Percentiles rank a stretch among this genome's conserved stretches.
phyloP scores from a whole-genome alignment of 108 stramenopile genomes.

The Cyclostephanos tholiformis region DNA sequence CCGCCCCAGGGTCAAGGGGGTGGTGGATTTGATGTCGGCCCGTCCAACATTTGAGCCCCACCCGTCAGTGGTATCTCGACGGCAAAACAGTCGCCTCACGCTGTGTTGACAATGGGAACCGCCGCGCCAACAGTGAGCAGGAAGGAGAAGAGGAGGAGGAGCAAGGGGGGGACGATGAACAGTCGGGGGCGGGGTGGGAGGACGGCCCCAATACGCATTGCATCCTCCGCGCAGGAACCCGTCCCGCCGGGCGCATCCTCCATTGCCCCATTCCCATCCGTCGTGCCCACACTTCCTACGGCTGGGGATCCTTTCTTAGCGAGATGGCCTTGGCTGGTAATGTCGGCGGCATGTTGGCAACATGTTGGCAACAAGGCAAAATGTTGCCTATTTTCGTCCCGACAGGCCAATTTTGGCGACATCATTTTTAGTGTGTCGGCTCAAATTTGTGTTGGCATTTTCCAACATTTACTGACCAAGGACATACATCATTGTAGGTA shows the following conservation, averaged over 20 bases:
- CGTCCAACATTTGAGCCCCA: not conserved
- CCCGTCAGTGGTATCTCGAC: not conserved
- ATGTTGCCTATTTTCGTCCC: not conserved
- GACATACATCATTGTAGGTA: not conserved
- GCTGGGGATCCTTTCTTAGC: too few species aligned
- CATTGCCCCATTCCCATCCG: not conserved
- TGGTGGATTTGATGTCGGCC: not conserved
- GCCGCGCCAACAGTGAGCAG: not conserved
- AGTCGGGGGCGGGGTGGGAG: not conserved
- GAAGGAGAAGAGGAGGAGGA: slow-evolving; percentile 26
- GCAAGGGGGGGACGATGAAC: not conserved
- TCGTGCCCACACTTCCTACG: slow-evolving; percentile 24
- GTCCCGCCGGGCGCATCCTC: not conserved
- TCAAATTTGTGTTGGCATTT: not conserved
- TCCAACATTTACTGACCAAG: too few species aligned
- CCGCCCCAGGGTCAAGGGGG: slow-evolving; percentile 23
- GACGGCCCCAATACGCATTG: not conserved
- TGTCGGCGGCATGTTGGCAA: too few species aligned
- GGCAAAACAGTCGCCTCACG: not conserved
- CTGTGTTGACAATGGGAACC: not conserved
- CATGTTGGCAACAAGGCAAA: not conserved
- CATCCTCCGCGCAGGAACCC: slow-evolving; percentile 3
- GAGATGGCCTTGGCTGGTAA: not conserved
- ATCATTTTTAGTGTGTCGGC: not conserved
- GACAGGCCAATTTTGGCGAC: not conserved